phyloP scores from a whole-genome alignment of 371 early-diverging fungal species.

The Apophysomyces variabilis region DNA sequence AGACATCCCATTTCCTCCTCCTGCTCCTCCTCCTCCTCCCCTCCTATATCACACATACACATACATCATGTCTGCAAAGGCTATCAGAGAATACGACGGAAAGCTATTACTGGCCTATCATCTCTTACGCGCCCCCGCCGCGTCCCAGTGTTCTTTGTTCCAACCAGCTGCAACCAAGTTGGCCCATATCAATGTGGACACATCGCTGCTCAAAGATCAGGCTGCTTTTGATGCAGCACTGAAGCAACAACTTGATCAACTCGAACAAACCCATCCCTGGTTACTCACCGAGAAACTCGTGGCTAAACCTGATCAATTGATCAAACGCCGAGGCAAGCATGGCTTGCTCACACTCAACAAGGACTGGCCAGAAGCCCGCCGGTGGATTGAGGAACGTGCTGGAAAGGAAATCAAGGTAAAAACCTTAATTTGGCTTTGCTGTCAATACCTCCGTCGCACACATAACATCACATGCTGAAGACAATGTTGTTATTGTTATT shows the following conservation, averaged over 20 bases:
- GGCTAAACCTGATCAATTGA: conserved; percentile 96
- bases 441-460: conserved; percentile 9
- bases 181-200: conserved; percentile 79
- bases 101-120: conserved; percentile 92
- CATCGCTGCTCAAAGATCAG: conserved; percentile 52
- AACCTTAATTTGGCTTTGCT: conserved; percentile 6
- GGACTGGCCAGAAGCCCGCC: conserved; percentile 83
- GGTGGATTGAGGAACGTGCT: conserved; percentile 90
- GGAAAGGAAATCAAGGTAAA: conserved; percentile 83
- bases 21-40: too few relatives aligned
- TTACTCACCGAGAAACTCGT: conserved; percentile 82
- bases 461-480: conserved; percentile 9
- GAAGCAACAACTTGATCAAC: conserved; percentile 65
- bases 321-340: conserved; percentile 96
- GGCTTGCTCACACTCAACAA: conserved; percentile 92
- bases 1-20: conserved; percentile 8
- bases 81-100: conserved; percentile 97
- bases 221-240: conserved; percentile 60
- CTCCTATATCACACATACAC: not conserved
- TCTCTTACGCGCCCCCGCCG: conserved; percentile 75
- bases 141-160: conserved; percentile 59
- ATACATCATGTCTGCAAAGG: conserved; percentile 90
- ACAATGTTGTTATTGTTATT: conserved; percentile 2
- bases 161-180: conserved; percentile 77
- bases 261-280: conserved; percentile 88